These are phyloP conservation scores for Phytophthora pseudosyringae DNA, from an alignment of 352 stramenopile genomes.

Conservation along the genomic window DNA sequence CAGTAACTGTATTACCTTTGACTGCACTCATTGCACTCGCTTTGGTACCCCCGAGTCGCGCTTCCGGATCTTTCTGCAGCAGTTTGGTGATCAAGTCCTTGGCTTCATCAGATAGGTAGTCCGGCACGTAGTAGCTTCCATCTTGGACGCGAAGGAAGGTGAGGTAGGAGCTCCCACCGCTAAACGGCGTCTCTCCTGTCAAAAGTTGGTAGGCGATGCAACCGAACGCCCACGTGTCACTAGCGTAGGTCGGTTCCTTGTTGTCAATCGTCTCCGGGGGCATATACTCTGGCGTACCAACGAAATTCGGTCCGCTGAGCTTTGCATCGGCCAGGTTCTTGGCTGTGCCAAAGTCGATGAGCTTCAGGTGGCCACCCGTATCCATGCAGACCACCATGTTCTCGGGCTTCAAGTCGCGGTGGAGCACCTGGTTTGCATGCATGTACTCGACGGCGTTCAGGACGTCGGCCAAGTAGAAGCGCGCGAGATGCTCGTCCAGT, in stretches of 20 bases:
- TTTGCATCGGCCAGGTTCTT: constrained; percentile 68
- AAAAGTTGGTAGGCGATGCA: constrained; percentile 84
- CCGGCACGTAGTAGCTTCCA: constrained; percentile 59
- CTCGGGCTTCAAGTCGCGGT: constrained; percentile 95
- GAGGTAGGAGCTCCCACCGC: constrained; percentile 78
- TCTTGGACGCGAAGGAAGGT: constrained; percentile 81
- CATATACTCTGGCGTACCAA: constrained; percentile 92
- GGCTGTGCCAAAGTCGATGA: constrained; percentile 88
- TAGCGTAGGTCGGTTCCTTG: constrained; percentile 62
- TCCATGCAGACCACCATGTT: constrained; percentile 92
- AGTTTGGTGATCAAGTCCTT: constrained; percentile 70
- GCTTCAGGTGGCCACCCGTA: constrained; percentile 61
- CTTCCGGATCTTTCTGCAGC: constrained; percentile 51
- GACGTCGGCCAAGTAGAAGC: constrained; percentile 90
- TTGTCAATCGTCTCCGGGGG: constrained; percentile 87
- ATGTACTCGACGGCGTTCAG: constrained; percentile 94
- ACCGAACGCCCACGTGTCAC: constrained; percentile 81
- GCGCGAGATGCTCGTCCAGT: constrained; percentile 75
- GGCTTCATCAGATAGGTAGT: constrained; percentile 67
- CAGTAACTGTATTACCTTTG: constrained; percentile 54
- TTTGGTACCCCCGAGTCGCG: constrained; percentile 38
- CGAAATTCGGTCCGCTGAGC: constrained; percentile 87
- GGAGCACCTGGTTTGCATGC: constrained; percentile 92
- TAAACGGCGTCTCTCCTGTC: constrained; percentile 82
- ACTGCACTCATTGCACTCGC: constrained; percentile 47